Evolutionary conservation across 306 rosid genomes (phyloP).

Genomic region (Fagus crenata): DNA sequence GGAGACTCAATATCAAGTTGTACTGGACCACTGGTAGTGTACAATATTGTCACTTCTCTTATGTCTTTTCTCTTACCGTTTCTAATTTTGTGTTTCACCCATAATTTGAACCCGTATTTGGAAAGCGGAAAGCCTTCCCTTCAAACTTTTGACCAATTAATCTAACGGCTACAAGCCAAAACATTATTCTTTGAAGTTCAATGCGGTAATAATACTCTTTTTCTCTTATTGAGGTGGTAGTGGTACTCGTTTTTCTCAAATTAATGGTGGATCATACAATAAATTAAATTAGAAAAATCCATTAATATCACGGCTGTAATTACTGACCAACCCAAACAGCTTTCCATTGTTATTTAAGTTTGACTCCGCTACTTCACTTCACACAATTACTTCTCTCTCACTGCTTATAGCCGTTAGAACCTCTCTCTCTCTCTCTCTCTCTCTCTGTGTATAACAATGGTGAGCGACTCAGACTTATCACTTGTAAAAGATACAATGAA

Average conservation of each 20-base stretch:
- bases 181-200: not conserved
- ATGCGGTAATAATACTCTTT: not conserved
- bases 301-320: no score
- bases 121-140: not conserved
- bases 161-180: slow-evolving; percentile 26
- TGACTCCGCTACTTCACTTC: slow-evolving; percentile 1
- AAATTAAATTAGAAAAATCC: no score
- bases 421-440: slow-evolving; percentile 17
- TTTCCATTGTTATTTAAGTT: not conserved
- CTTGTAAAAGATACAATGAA: not conserved
- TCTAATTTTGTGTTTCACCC: no score
- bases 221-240: not conserved
- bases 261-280: no score
- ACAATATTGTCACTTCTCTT: no score
- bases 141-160: slow-evolving; percentile 22
- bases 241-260: no score
- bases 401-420: slow-evolving; percentile 37
- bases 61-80: no score
- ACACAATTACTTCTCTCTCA: not conserved
- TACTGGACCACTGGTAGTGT: no score
- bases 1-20: no score
- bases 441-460: slow-evolving; percentile 25
- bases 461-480: slow-evolving; percentile 9
- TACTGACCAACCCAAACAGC: slow-evolving; percentile 12
- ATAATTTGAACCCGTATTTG: not conserved